Evolutionary conservation across 2,329 filamentous ascomycete species (phyloP).

Genomic region (Colletotrichum sp.): DNA sequence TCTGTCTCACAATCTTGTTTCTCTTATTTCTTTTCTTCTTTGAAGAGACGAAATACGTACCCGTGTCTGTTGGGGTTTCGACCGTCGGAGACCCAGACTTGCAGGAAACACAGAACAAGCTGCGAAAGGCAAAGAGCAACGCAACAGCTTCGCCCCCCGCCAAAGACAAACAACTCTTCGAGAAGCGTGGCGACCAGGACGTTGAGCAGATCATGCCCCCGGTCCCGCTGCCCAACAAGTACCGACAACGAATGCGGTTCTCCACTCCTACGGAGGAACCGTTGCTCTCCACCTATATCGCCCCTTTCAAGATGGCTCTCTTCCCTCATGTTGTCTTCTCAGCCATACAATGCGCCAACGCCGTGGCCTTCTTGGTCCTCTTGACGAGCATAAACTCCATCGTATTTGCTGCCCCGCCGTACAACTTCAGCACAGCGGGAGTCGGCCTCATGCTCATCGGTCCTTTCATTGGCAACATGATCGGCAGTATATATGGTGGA

Average conservation of each 20-base stretch:
- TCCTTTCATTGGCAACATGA: neutral
- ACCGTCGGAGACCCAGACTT: neutral
- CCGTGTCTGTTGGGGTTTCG: neutral
- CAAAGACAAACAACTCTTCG: neutral
- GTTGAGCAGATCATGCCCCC: neutral
- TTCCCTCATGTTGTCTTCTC: neutral
- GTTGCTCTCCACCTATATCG: neutral
- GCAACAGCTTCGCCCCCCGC: neutral
- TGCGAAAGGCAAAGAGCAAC: neutral
- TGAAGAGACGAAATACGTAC: neutral
- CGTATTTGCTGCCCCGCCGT: neutral
- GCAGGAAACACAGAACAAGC: neutral
- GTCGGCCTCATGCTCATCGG: neutral
- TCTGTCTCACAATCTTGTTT: neutral
- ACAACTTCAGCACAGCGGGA: neutral
- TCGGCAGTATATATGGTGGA: neutral
- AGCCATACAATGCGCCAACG: neutral
- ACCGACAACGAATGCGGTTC: neutral
- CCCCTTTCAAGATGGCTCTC: neutral
- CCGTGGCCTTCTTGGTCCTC: neutral
- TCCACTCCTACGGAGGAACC: neutral
- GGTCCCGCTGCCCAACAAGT: neutral
- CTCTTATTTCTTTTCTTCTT: neutral
- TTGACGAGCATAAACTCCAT: neutral
- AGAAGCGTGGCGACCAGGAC: accelerated